Percentiles rank a stretch among this genome's conserved stretches.
Evolutionary conservation across 2,329 filamentous ascomycete genomes (phyloP).

Genomic region (Aspergillus sp.): DNA sequence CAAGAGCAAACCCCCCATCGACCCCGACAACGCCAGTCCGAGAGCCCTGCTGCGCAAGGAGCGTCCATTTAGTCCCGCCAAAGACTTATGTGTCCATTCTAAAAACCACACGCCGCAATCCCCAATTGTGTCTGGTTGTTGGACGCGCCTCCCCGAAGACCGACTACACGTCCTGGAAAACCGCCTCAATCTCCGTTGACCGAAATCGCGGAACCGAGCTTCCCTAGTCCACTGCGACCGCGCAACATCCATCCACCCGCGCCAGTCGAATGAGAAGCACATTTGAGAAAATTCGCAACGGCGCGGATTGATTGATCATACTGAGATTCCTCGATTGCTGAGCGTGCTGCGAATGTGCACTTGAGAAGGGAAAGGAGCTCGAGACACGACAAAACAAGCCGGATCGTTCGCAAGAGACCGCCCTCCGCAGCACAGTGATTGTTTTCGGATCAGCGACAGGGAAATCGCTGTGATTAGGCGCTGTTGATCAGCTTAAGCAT

Average conservation of each 20-base stretch:
- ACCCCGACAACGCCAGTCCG: slow-evolving; percentile 14
- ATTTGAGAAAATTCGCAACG: neutral
- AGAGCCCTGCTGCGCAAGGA: slow-evolving; percentile 20
- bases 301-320: neutral
- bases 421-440: neutral
- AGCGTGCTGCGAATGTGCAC: neutral
- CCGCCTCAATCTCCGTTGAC: slow-evolving; percentile 1
- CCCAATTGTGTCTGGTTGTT: slow-evolving; percentile 15
- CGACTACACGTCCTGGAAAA: slow-evolving; percentile 7
- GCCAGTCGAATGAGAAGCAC: neutral
- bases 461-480: neutral
- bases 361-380: neutral
- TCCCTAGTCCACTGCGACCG: slow-evolving; percentile 8
- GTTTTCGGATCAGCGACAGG: neutral
- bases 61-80: slow-evolving; percentile 8
- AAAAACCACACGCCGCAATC: slow-evolving; percentile 1
- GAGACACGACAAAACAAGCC: neutral
- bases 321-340: neutral
- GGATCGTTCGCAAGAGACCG: neutral
- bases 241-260: neutral
- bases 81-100: neutral
- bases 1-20: slow-evolving; percentile 19
- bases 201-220: neutral
- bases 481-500: neutral
- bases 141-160: slow-evolving; percentile 14